Evolutionary conservation across 148 eudicot genomes (phyloP), one percentile per base, ranked within the genome.

Genomic region (Heliamphora exappendiculata): DNA sequence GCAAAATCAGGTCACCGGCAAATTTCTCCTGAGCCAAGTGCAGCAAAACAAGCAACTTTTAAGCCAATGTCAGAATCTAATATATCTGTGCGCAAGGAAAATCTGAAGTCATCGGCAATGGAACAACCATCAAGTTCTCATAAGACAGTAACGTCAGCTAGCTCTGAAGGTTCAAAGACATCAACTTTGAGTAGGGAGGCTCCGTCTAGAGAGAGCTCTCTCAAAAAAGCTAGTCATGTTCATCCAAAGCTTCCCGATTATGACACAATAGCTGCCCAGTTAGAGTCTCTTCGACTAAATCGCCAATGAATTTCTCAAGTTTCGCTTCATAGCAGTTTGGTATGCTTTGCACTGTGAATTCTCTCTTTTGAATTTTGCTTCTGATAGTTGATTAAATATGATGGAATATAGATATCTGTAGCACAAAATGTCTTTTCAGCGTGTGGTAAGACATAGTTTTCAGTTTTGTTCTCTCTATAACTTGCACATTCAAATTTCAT

Each of bases 211-310:
- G 92, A 86, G 50, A 85, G 82, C 73, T 78, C 88, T 58, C 59
- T 31, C 6, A 89, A 88, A 41, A 90, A 78, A 55, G 89, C 91
- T 69, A 88, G 93, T 72, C 98, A 95, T 86, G 97, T 95, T 77
- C 98, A 95, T 84, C 98, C 98, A 34, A 95, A 92, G 81, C 97
- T 95, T 64, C 98, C 98, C 28, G 98, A 95, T 78, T 92, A 86
- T 71, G 96, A 95, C 71, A 62, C 83, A 37, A 54, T 94, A 36
- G 83, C 90, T 53, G 91, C 92, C 22, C 86, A 80, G 28, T 53
- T 91, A 9, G 87, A 81, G 76, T 86, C 94, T 50, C 86, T 91
- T 62, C 81, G 88, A 31, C 73, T 63, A 65, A 82, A 85, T 83
- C 95, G 85, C 70, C 54, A 75, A 69, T 85, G 81, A 79, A 28